phyloP scores from a whole-genome alignment of 2,329 filamentous ascomycete species.

The Plectosphaerella sp. region DNA sequence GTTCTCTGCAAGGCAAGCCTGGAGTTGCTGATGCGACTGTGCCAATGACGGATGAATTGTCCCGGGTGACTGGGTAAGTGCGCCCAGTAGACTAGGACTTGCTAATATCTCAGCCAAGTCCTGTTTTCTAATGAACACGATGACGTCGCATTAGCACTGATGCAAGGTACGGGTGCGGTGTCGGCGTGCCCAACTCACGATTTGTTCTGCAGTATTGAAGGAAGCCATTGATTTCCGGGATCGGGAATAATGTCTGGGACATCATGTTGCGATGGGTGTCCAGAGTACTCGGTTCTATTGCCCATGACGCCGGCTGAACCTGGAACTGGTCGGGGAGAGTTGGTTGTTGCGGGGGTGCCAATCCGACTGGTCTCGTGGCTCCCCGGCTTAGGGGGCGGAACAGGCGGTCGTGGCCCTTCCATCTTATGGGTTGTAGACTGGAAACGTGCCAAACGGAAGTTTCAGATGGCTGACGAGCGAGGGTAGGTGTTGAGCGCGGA shows the following conservation, averaged over 20 bases:
- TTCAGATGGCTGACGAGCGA: too few species aligned
- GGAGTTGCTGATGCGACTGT: conserved; percentile 60
- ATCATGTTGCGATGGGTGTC: not conserved
- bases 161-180: conserved; percentile 16
- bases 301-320: too few species aligned
- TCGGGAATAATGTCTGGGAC: conserved; percentile 39
- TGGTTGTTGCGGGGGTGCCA: conserved; percentile 53
- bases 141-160: conserved; percentile 6
- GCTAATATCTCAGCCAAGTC: conserved; percentile 70
- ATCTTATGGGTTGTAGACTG: not conserved
- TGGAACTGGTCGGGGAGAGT: conserved; percentile 24
- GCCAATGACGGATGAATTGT: conserved; percentile 70
- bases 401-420: conserved; percentile 46
- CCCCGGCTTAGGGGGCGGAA: conserved; percentile 67
- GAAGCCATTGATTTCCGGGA: conserved; percentile 73
- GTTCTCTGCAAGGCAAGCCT: conserved; percentile 65
- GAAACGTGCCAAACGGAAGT: too few species aligned
- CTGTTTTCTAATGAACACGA: conserved; percentile 53
- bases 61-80: conserved; percentile 64
- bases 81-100: conserved; percentile 61
- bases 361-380: conserved; percentile 65
- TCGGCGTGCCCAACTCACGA: conserved; percentile 51
- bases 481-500: too few species aligned
- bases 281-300: not conserved
- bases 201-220: conserved; percentile 72